phyloP scores from a whole-genome alignment of 768 basidiomycete species.

The Auricularia sp. region DNA sequence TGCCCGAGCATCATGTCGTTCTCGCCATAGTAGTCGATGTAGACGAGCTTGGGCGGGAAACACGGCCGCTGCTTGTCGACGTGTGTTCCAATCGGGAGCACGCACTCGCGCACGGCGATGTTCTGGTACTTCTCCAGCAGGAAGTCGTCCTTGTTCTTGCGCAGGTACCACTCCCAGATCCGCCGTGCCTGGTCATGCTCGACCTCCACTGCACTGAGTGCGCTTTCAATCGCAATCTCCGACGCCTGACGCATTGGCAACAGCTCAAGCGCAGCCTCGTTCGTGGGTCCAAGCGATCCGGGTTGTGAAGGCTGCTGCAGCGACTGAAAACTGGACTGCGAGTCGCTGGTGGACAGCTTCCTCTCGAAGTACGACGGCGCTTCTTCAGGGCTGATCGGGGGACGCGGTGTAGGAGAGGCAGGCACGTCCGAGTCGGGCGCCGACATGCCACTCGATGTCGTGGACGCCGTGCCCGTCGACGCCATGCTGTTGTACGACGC shows the following conservation, averaged over 20 bases:
- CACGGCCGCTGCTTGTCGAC: slow-evolving; percentile 54
- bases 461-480: neutral
- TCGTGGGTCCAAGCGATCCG: neutral
- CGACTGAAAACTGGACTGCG: slow-evolving; percentile 1
- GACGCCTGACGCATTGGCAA: slow-evolving; percentile 48
- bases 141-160: slow-evolving; percentile 78
- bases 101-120: slow-evolving; percentile 71
- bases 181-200: slow-evolving; percentile 80
- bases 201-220: slow-evolving; percentile 58
- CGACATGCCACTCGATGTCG: neutral
- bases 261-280: slow-evolving; percentile 17
- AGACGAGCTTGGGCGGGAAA: slow-evolving; percentile 47
- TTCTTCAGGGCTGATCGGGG: slow-evolving; percentile 2
- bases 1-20: slow-evolving; percentile 90
- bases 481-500: neutral
- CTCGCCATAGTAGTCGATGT: slow-evolving; percentile 84
- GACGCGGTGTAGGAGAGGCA: neutral
- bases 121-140: slow-evolving; percentile 89
- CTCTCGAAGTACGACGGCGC: slow-evolving; percentile 7
- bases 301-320: neutral
- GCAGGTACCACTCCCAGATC: slow-evolving; percentile 92
- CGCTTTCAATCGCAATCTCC: slow-evolving; percentile 70
- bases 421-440: neutral
- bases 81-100: slow-evolving; percentile 56
- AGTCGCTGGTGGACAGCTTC: neutral